A percentile compares a stretch with the other conserved stretches of the same genome.
Evolutionary conservation across 73 alveolate species (phyloP).

Genomic region (Halteria grandinella): DNA sequence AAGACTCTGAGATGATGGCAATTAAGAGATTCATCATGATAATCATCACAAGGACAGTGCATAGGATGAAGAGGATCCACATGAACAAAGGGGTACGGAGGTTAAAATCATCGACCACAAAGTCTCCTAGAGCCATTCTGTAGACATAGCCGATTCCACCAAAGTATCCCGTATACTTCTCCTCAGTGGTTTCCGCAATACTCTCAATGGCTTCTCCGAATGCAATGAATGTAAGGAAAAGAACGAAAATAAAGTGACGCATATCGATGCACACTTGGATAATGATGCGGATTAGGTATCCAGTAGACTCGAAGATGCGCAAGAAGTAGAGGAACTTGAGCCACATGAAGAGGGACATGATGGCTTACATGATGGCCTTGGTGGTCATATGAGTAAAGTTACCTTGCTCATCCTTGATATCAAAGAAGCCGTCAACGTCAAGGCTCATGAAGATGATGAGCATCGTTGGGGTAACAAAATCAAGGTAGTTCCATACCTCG

Average conservation of each 20-base stretch:
- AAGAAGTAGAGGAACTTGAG: constrained; percentile 51
- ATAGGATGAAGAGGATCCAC: constrained; percentile 8
- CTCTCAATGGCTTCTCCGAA: constrained; percentile 48
- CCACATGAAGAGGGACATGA: constrained; percentile 40
- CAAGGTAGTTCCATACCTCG: constrained; percentile 55
- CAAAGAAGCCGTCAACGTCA: not conserved
- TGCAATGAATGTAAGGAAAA: constrained; percentile 36
- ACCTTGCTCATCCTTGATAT: not conserved
- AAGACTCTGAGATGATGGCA: constrained; percentile 22
- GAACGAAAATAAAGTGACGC: constrained; percentile 42
- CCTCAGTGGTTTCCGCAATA: not conserved
- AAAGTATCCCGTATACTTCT: constrained; percentile 11
- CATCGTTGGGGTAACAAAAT: constrained; percentile 37
- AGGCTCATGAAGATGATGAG: not conserved
- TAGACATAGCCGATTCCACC: constrained; percentile 49
- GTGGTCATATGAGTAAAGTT: not conserved
- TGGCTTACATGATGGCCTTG: constrained; percentile 28
- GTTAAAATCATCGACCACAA: constrained; percentile 8
- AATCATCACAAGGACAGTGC: constrained; percentile 1
- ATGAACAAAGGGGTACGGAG: not conserved
- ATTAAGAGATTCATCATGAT: constrained; percentile 7
- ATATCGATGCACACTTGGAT: constrained; percentile 42
- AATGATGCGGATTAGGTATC: constrained; percentile 40
- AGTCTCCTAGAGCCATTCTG: constrained; percentile 59
- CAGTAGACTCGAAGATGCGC: constrained; percentile 48